phyloP scores from a whole-genome alignment of 2,329 filamentous ascomycete genomes.

The Trichophyton schoenleinii region DNA sequence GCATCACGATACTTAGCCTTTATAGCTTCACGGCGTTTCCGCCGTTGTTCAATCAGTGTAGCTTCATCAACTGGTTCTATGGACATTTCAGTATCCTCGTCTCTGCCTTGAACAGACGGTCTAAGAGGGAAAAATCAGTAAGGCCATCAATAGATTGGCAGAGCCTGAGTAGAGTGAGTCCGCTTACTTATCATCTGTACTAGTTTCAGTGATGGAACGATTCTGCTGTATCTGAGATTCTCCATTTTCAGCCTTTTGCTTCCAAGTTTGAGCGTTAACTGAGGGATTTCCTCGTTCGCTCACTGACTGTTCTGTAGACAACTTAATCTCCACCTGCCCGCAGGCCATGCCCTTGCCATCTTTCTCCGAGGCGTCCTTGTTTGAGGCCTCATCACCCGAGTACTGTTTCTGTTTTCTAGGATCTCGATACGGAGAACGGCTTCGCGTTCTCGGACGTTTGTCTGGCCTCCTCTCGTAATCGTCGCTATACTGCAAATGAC shows the following conservation, averaged over 20 bases:
- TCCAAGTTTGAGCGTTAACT: constrained; percentile 47
- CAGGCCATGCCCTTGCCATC: constrained; percentile 1
- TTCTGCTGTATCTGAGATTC: constrained; percentile 46
- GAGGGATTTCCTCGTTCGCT: constrained; percentile 51
- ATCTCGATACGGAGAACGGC: constrained; percentile 35
- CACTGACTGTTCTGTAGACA: constrained; percentile 47
- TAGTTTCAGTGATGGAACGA: constrained; percentile 28
- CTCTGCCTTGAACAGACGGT: constrained; percentile 14
- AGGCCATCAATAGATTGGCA: neutral
- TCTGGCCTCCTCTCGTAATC: constrained; percentile 38
- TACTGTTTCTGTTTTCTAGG: constrained; percentile 28
- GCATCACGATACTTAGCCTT: constrained; percentile 65
- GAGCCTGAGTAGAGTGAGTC: neutral
- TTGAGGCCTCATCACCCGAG: constrained; percentile 25
- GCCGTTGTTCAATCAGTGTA: constrained; percentile 70
- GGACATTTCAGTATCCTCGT: constrained; percentile 29
- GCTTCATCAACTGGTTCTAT: constrained; percentile 61
- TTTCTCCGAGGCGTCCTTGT: constrained; percentile 14
- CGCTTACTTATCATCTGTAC: constrained; percentile 32
- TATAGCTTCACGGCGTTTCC: constrained; percentile 72
- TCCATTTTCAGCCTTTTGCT: constrained; percentile 56
- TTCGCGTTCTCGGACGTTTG: constrained; percentile 46
- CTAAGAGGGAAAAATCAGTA: constrained; percentile 6
- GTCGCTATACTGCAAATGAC: constrained; percentile 38
- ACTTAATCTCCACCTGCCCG: constrained; percentile 30